A percentile compares a stretch with the other conserved stretches of the same genome.
Conservation (phyloP, 2,329 filamentous ascomycete species). For the Lasiodiplodia sp. region DNA sequence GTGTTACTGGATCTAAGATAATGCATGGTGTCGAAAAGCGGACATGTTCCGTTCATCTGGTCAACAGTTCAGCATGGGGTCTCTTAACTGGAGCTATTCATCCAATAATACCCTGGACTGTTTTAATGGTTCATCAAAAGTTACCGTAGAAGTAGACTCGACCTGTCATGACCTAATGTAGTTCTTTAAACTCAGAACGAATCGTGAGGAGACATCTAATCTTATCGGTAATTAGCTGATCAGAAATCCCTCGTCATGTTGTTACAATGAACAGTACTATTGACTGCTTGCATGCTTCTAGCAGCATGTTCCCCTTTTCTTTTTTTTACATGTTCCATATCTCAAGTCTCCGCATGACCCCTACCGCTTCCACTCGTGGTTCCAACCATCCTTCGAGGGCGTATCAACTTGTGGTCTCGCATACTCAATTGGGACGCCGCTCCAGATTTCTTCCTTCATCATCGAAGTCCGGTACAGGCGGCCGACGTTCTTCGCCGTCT, state of each 20-base stretch:
- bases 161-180: not conserved
- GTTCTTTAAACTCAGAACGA: not conserved
- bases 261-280: not conserved
- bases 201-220: not conserved
- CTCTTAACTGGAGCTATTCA: not conserved
- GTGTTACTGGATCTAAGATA: not conserved
- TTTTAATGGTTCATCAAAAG: not conserved
- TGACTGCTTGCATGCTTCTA: not conserved
- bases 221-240: not conserved
- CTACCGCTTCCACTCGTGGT: conserved; percentile 84
- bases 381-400: conserved; percentile 82
- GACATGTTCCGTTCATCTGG: not conserved
- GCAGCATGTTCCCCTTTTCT: not conserved
- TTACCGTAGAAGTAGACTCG: not conserved
- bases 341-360: conserved; percentile 21
- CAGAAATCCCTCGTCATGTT: not conserved
- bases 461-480: conserved; percentile 86
- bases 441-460: conserved; percentile 87
- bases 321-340: not conserved
- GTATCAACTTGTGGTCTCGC: conserved; percentile 83
- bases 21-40: not conserved
- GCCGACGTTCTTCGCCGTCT: conserved; percentile 65
- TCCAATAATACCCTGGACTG: not conserved
- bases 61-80: not conserved
- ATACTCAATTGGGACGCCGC: conserved; percentile 87